A percentile compares a stretch with the other conserved stretches of the same genome.
These are phyloP conservation scores for Plasmodium fragile DNA, from an alignment of 169 alveolate species.

Conservation along the genomic window DNA sequence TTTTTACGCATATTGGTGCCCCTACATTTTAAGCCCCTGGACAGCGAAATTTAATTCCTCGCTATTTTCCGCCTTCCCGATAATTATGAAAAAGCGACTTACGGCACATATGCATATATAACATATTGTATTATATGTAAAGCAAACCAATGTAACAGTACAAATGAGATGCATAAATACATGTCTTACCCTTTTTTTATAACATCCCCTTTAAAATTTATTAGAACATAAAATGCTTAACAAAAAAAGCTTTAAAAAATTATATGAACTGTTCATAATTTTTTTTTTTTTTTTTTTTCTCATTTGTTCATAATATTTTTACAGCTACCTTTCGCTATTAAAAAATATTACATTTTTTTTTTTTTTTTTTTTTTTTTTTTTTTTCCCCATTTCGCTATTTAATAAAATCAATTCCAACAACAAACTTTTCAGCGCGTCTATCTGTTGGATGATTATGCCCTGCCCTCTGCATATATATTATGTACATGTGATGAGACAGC, in stretches of 20 bases:
- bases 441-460: not conserved
- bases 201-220: not conserved
- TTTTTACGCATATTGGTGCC: not conserved
- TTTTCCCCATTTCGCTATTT: not conserved
- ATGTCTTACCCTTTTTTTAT: not conserved
- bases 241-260: not conserved
- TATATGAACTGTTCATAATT: conserved; percentile 8
- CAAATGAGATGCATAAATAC: not conserved
- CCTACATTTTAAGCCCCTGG: not conserved
- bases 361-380: not conserved
- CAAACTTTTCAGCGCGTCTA: not conserved
- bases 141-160: not conserved
- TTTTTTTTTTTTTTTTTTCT: not conserved
- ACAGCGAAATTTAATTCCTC: not conserved
- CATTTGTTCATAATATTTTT: not conserved
- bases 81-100: not conserved
- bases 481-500: not conserved
- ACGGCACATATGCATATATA: not conserved
- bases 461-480: not conserved
- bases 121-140: not conserved
- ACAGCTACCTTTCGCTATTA: not conserved
- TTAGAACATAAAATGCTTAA: not conserved
- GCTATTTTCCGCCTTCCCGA: not conserved
- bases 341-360: not conserved
- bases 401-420: not conserved